Percentiles rank a stretch among this genome's conserved stretches.
Conservation (phyloP, 495 filamentous ascomycete species). For the Tuber brumale region DNA sequence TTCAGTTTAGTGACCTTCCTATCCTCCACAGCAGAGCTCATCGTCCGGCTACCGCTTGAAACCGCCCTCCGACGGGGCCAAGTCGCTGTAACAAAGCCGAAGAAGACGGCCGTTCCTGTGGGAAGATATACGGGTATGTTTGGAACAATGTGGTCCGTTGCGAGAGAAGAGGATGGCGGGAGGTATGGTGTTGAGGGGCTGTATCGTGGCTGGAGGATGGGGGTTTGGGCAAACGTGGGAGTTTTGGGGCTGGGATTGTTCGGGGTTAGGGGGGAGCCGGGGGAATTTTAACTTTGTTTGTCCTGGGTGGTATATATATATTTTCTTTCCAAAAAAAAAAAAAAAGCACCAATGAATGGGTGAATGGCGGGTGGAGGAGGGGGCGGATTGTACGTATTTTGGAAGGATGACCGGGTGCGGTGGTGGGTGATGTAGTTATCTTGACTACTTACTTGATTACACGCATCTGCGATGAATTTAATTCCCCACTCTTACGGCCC, state of each 20-base stretch:
- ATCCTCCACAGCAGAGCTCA: constrained; percentile 68
- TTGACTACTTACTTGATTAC: background rate
- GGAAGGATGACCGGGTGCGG: background rate
- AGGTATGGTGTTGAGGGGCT: constrained; percentile 65
- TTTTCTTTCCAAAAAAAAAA: background rate
- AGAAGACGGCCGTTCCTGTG: constrained; percentile 63
- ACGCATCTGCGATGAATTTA: background rate
- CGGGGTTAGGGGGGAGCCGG: constrained; percentile 49
- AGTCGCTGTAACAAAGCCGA: constrained; percentile 53
- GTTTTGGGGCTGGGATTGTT: constrained; percentile 68
- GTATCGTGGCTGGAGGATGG: constrained; percentile 89
- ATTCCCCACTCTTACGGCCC: background rate
- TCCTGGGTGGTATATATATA: background rate
- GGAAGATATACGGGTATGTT: constrained; percentile 74
- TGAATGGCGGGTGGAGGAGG: background rate
- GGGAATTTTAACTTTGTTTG: constrained; percentile 48
- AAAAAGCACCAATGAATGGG: background rate
- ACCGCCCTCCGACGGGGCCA: constrained; percentile 86
- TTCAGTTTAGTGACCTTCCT: constrained; percentile 75
- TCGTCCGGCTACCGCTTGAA: constrained; percentile 79
- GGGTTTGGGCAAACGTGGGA: constrained; percentile 89
- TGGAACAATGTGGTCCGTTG: constrained; percentile 80
- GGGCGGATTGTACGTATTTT: background rate
- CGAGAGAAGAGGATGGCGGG: constrained; percentile 64
- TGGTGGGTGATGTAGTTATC: background rate